Evolutionary conservation across 345 rosid species (phyloP).

Genomic region (Nasturtium officinale): DNA sequence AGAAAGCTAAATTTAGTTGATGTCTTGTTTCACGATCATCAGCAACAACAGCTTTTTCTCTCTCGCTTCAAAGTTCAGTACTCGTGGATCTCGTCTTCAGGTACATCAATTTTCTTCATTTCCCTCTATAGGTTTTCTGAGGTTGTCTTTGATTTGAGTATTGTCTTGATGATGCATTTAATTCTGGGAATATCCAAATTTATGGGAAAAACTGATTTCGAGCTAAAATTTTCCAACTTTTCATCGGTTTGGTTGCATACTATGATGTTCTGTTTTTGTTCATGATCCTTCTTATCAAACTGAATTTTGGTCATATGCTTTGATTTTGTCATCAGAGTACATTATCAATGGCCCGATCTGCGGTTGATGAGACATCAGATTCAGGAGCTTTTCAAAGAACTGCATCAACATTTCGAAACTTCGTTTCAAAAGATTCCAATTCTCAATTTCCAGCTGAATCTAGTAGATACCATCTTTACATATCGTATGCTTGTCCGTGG

Average conservation of each 20-base stretch:
- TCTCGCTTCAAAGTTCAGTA: constrained; percentile 26
- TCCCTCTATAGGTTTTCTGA: background rate
- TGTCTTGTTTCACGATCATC: constrained; percentile 35
- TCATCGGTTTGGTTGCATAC: constrained; percentile 3
- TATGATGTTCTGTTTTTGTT: constrained; percentile 4
- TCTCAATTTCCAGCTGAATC: constrained; percentile 79
- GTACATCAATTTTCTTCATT: constrained; percentile 6
- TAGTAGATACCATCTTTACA: constrained; percentile 89
- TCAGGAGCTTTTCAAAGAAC: constrained; percentile 76
- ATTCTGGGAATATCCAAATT: background rate
- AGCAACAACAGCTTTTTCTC: constrained; percentile 29
- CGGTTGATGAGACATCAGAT: constrained; percentile 70
- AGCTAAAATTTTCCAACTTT: constrained; percentile 22
- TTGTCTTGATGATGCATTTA: background rate
- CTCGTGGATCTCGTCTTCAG: constrained; percentile 43
- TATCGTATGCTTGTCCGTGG: constrained; percentile 98
- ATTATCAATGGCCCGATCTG: constrained; percentile 73
- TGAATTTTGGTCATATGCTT: background rate
- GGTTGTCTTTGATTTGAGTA: background rate
- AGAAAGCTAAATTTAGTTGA: constrained; percentile 6
- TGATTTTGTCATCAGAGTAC: constrained; percentile 34
- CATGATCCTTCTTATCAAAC: background rate
- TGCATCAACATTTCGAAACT: constrained; percentile 82
- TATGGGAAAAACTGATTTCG: background rate
- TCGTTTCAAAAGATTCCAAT: constrained; percentile 58